Percentiles rank a stretch among this genome's conserved stretches.
Evolutionary conservation across 306 rosid genomes (phyloP).

Genomic region (Rubus idaeus): DNA sequence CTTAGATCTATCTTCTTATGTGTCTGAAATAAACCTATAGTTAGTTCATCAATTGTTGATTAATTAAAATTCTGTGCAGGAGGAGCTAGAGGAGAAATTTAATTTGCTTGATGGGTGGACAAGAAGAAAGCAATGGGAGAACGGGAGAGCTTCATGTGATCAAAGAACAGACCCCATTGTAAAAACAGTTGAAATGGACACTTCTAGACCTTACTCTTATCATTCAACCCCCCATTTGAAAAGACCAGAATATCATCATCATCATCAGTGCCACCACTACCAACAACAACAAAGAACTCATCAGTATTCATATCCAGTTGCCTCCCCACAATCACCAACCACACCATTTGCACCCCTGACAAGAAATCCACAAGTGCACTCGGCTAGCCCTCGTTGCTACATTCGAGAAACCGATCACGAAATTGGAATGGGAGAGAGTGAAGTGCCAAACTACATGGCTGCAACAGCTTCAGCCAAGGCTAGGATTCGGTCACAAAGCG

Average conservation of each 20-base stretch:
- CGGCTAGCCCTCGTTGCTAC: conserved; percentile 43
- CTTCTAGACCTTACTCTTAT: conserved; percentile 36
- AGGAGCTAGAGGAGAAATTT: conserved; percentile 34
- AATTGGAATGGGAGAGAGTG: background rate
- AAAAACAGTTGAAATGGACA: conserved; percentile 60
- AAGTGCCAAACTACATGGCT: conserved; percentile 52
- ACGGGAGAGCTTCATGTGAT: conserved; percentile 43
- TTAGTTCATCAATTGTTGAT: background rate
- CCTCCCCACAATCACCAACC: conserved; percentile 33
- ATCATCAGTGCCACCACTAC: conserved; percentile 11
- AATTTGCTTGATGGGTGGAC: conserved; percentile 35
- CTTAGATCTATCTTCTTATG: background rate
- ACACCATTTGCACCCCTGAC: conserved; percentile 38
- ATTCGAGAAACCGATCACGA: background rate
- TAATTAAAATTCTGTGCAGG: background rate
- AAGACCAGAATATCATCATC: conserved; percentile 5
- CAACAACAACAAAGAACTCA: conserved; percentile 23
- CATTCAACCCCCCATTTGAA: conserved; percentile 1
- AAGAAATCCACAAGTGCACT: conserved; percentile 31
- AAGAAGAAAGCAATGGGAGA: conserved; percentile 28
- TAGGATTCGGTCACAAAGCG: conserved; percentile 46
- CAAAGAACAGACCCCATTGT: conserved; percentile 34
- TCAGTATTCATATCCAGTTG: conserved; percentile 16
- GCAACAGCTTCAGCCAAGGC: conserved; percentile 56
- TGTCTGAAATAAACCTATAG: background rate